Conservation (phyloP, 495 filamentous ascomycete species). For the Aspergillus sclerotiicarbonarius region DNA sequence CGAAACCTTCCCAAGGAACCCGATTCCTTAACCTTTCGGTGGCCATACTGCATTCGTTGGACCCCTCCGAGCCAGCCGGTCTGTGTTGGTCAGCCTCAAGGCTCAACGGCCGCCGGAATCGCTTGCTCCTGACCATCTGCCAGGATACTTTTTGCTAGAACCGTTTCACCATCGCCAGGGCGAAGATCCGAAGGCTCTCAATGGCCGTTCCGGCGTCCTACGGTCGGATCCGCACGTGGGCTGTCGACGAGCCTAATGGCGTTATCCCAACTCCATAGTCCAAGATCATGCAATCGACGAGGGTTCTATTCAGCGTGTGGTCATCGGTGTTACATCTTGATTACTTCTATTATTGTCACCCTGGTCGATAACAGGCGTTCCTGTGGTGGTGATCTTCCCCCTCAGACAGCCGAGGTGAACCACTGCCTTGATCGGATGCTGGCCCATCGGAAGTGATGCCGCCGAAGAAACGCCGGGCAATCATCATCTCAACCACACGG, state of each 20-base stretch:
- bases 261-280: neutral
- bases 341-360: neutral
- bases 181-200: neutral
- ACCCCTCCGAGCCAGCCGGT: neutral
- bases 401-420: neutral
- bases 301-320: neutral
- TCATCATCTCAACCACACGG: neutral
- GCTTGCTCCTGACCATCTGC: neutral
- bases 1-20: neutral
- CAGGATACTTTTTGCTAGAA: neutral
- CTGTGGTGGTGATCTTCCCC: neutral
- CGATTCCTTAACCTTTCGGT: neutral
- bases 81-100: neutral
- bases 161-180: constrained; percentile 3
- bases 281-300: neutral
- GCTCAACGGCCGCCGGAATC: neutral
- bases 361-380: neutral
- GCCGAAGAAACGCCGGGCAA: neutral
- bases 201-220: neutral
- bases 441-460: neutral
- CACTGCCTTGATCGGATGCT: neutral
- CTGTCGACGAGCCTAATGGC: neutral
- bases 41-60: neutral
- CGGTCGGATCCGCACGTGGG: constrained; percentile 1
- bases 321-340: neutral